These are phyloP conservation scores for Bromus sterilis DNA, from an alignment of 176 grass and related monocot genomes.

Conservation along the genomic window DNA sequence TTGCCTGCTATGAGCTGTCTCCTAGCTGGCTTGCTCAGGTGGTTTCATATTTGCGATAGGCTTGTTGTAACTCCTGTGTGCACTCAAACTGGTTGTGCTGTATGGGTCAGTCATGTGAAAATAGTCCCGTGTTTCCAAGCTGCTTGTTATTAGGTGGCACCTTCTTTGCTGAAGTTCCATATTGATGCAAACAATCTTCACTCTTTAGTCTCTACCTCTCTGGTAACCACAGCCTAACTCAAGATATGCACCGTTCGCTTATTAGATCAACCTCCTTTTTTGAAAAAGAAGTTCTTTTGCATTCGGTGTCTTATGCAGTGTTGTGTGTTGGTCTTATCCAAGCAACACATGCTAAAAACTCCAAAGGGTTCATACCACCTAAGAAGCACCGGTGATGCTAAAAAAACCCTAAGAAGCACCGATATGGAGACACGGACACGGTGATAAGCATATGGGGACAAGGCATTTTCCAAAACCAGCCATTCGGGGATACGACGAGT, in stretches of 20 bases:
- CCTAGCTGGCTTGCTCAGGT: background rate
- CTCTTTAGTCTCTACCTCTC: too few relatives aligned
- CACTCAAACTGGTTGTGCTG: background rate
- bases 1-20: background rate
- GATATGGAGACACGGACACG: too few relatives aligned
- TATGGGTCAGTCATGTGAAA: background rate
- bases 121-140: background rate
- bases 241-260: background rate
- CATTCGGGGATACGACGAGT: too few relatives aligned
- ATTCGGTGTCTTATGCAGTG: background rate
- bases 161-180: background rate
- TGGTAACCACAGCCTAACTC: background rate
- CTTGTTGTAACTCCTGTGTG: background rate
- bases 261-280: background rate
- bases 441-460: too few relatives aligned
- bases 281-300: background rate
- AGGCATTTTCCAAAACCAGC: too few relatives aligned
- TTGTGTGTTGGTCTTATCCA: background rate
- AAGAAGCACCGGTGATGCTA: too few relatives aligned
- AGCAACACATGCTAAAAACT: slow-evolving; percentile 2
- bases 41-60: background rate
- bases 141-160: background rate
- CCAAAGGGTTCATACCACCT: background rate
- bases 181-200: background rate
- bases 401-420: too few relatives aligned